Evolutionary conservation across 2,329 filamentous ascomycete genomes (phyloP), one percentile per base, ranked within the genome.

Genomic region (Colletotrichum agaves): DNA sequence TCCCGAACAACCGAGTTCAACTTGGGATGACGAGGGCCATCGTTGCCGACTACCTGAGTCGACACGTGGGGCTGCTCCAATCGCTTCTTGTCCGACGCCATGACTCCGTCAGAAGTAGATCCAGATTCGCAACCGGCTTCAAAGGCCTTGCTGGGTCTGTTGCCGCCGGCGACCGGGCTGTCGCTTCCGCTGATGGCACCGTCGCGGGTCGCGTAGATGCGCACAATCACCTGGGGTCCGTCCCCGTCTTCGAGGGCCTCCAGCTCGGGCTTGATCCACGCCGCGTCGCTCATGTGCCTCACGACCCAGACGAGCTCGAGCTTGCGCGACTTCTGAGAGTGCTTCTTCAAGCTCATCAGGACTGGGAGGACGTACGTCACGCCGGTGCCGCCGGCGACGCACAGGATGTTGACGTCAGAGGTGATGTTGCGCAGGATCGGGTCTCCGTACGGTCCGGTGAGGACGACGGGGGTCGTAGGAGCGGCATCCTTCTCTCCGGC

Each of bases 301-400:
- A 92, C 81, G 1, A 86, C 85, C 90, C 90, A 92, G 63, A 91
- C 79, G n/a, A 92, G 84, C 72, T 89, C 85, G 2, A 91, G 74
- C 67, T 80, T 83, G 58, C 83, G 78, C 27, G 76, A 70, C 49
- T 75, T 13, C 64, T 68, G 17, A 44, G 70, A 35, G 33, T 56
- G 13, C 69, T 69, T 21, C 75, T 75, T 63, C 76, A 81, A 71
- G 53, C 74, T 74, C 27, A 88, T 76, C 0, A 88, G 77, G 0
- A 86, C 76, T 82, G 79, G 79, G 11, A 81, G 74, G 3, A 81
- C 79, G 56, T 79, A 81, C 4, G 78, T 75, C 58, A 81, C 79
- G 8, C 79, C 79, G 3, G 79, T 81, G 31, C 79, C 79, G 58
- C 79, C 79, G 12, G 79, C 79, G 5, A 81, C 74, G 49, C 79